These are phyloP conservation scores for Boletus subcaerulescens DNA, from an alignment of 768 basidiomycete genomes.

Conservation along the genomic window DNA sequence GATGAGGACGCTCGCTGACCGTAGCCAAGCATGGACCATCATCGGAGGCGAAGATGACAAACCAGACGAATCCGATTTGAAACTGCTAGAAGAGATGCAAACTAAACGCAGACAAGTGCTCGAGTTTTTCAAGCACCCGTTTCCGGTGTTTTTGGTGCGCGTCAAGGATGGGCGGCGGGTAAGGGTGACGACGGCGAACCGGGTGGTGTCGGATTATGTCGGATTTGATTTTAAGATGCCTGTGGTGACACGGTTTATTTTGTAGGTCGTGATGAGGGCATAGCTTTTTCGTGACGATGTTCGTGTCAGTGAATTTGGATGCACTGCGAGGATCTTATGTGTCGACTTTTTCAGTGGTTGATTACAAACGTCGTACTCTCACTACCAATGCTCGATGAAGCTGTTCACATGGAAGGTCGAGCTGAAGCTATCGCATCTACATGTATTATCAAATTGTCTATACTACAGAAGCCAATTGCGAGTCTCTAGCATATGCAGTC, in stretches of 20 bases:
- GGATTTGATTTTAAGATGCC: slow-evolving; percentile 17
- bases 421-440: too few species aligned
- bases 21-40: background rate
- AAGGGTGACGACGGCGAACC: slow-evolving; percentile 13
- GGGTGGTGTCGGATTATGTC: slow-evolving; percentile 12
- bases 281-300: too few species aligned
- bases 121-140: slow-evolving; percentile 12
- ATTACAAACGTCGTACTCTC: too few species aligned
- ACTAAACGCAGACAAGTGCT: slow-evolving; percentile 18
- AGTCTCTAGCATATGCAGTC: too few species aligned
- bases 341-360: too few species aligned
- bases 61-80: background rate
- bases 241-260: slow-evolving; percentile 13
- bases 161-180: slow-evolving; percentile 11
- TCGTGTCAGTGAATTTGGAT: too few species aligned
- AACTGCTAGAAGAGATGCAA: slow-evolving; percentile 10
- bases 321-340: too few species aligned
- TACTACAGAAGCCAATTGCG: too few species aligned
- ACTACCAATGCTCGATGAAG: too few species aligned
- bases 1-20: background rate
- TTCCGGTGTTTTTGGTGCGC: slow-evolving; percentile 19
- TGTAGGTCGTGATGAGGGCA: background rate
- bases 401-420: too few species aligned
- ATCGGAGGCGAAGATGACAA: background rate
- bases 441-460: too few species aligned